A percentile compares a stretch with the other conserved stretches of the same genome.
Conservation (phyloP, 495 filamentous ascomycete genomes). For the Neurospora sp. region DNA sequence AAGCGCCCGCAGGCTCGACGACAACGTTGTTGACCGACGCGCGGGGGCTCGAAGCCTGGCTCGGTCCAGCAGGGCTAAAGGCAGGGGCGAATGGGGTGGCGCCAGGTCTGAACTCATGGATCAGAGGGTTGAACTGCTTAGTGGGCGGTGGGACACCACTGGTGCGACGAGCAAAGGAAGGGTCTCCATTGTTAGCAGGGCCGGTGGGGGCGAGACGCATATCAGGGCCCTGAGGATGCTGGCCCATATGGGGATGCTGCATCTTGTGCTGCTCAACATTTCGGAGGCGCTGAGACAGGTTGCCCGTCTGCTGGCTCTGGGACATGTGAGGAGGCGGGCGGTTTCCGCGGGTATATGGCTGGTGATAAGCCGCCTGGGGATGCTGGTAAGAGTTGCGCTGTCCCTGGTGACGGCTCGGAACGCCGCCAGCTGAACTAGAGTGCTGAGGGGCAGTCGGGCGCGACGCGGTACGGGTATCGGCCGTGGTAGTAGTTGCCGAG, state of each 20-base stretch:
- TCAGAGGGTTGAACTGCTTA: conserved; percentile 67
- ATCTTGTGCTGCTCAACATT: conserved; percentile 34
- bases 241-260: conserved; percentile 26
- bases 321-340: conserved; percentile 29
- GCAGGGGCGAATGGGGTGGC: conserved; percentile 52
- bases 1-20: conserved; percentile 19
- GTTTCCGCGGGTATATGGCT: conserved; percentile 22
- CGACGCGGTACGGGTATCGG: conserved; percentile 17
- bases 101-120: conserved; percentile 75
- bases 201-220: conserved; percentile 43
- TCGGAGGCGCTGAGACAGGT: conserved; percentile 36
- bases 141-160: conserved; percentile 31
- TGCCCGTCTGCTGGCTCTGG: conserved; percentile 20
- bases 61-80: conserved; percentile 64
- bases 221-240: conserved; percentile 29
- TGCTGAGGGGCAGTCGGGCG: conserved; percentile 24
- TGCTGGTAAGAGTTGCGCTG: conserved; percentile 18
- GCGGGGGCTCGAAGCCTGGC: conserved; percentile 55
- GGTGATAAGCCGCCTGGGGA: conserved; percentile 17
- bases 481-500: conserved; percentile 15
- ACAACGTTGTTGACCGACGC: conserved; percentile 38
- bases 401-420: conserved; percentile 25
- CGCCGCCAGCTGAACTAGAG: conserved; percentile 19
- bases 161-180: conserved; percentile 36
- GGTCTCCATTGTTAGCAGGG: conserved; percentile 38